Conservation (phyloP, 2,329 filamentous ascomycete genomes). For the Aspergillus japonicus region DNA sequence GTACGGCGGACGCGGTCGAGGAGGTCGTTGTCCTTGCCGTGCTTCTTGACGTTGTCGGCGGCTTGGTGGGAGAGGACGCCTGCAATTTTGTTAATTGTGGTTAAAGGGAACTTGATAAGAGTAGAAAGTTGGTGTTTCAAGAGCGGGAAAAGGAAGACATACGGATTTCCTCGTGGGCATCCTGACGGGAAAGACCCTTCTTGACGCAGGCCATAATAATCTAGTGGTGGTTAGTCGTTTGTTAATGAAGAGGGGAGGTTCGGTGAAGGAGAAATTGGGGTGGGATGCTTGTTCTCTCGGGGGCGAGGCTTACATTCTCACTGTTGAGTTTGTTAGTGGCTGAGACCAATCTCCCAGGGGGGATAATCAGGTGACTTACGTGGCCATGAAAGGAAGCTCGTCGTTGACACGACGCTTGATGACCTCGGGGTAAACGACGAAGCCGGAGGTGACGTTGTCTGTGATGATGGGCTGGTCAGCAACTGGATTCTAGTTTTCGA, state of each 20-base stretch:
- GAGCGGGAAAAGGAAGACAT: slow-evolving; percentile 13
- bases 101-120: slow-evolving; percentile 5
- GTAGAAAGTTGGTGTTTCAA: not conserved
- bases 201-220: slow-evolving; percentile 77
- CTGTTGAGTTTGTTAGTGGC: slow-evolving; percentile 24
- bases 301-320: slow-evolving; percentile 30
- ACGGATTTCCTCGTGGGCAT: slow-evolving; percentile 83
- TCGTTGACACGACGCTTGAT: slow-evolving; percentile 67
- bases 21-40: slow-evolving; percentile 76
- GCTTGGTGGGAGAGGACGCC: slow-evolving; percentile 75
- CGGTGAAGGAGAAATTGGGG: not conserved
- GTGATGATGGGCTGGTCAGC: slow-evolving; percentile 27
- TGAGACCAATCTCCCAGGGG: not conserved
- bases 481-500: not conserved
- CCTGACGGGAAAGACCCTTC: slow-evolving; percentile 70
- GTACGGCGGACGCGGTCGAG: slow-evolving; percentile 71
- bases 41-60: slow-evolving; percentile 65
- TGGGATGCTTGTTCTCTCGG: not conserved
- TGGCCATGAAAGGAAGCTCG: slow-evolving; percentile 86
- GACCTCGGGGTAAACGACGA: slow-evolving; percentile 75
- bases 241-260: not conserved
- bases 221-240: slow-evolving; percentile 24
- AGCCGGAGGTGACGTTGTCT: slow-evolving; percentile 66
- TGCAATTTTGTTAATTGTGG: slow-evolving; percentile 16
- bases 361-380: slow-evolving; percentile 43